These are phyloP conservation scores for Gardenia jasminoides DNA, from an alignment of 257 asterid species.

Conservation along the genomic window DNA sequence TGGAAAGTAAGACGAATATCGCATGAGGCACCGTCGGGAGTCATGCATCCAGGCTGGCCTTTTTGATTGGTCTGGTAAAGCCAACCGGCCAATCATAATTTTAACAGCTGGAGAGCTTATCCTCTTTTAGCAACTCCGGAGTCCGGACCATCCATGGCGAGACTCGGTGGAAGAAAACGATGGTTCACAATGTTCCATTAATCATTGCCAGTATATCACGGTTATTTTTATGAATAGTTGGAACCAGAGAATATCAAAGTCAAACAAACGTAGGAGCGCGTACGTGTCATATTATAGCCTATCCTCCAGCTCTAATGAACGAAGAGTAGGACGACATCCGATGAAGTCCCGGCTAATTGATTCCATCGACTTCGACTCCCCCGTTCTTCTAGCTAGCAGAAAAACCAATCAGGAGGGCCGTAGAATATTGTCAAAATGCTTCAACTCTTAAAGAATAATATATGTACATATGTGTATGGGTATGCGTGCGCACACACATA, in stretches of 20 bases:
- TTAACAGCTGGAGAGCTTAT: not conserved
- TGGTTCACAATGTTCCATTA: not conserved
- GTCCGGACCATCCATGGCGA: not conserved
- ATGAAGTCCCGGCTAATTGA: no score
- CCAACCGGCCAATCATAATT: not conserved
- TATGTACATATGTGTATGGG: no score
- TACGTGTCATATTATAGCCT: no score
- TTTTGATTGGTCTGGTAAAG: not conserved
- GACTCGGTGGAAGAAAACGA: not conserved
- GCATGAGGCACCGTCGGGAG: not conserved
- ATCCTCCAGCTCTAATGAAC: no score
- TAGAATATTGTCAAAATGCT: not conserved
- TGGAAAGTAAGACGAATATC: slow-evolving; percentile 1
- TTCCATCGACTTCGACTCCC: no score
- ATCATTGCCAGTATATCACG: not conserved
- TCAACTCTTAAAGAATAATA: not conserved
- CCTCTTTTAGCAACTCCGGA: not conserved
- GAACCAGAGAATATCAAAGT: not conserved
- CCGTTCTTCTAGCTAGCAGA: not conserved
- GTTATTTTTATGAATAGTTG: not conserved
- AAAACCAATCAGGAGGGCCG: not conserved
- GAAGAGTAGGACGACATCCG: no score
- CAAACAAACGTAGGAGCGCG: not conserved
- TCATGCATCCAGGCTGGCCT: not conserved
- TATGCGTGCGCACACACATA: no score